phyloP scores from a whole-genome alignment of 163 green algal genomes.

The Chlamydomonas reinhardtii region DNA sequence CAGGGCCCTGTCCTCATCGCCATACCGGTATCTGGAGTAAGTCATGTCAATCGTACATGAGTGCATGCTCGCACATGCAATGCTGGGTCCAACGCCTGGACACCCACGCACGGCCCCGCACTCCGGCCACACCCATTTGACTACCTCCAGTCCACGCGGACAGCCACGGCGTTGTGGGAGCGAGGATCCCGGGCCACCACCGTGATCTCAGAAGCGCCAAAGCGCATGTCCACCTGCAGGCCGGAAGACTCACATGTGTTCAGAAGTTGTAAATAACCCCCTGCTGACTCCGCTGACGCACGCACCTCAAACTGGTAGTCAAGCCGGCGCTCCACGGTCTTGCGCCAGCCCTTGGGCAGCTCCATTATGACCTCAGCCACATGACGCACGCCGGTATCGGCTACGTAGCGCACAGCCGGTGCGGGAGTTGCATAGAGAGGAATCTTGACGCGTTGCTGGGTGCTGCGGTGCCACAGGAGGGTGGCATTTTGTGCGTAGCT shows the following conservation, averaged over 20 bases:
- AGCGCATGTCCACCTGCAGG: conserved; percentile 26
- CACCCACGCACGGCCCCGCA: too few relatives aligned
- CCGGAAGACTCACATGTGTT: too few relatives aligned
- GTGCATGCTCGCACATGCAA: too few relatives aligned
- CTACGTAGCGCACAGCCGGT: not conserved
- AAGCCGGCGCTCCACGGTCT: not conserved
- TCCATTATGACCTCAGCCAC: not conserved
- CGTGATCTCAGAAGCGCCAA: conserved; percentile 24
- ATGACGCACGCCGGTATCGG: not conserved
- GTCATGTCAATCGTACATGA: too few relatives aligned
- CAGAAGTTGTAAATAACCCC: too few relatives aligned
- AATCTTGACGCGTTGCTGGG: not conserved
- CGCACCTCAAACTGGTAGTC: conserved; percentile 17
- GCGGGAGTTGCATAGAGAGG: not conserved
- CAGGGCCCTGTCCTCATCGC: too few relatives aligned
- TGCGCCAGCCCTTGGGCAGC: not conserved
- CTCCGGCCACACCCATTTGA: too few relatives aligned
- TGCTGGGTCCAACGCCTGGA: too few relatives aligned
- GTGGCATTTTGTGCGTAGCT: too few relatives aligned
- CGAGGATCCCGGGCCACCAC: not conserved
- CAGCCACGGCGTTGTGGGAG: conserved; percentile 14
- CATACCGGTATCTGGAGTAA: too few relatives aligned
- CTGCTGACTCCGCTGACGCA: too few relatives aligned
- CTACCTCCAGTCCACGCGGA: not conserved
- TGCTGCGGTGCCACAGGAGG: not conserved